Conservation (phyloP, 2,329 filamentous ascomycete genomes). For the Calonectria pteridis region DNA sequence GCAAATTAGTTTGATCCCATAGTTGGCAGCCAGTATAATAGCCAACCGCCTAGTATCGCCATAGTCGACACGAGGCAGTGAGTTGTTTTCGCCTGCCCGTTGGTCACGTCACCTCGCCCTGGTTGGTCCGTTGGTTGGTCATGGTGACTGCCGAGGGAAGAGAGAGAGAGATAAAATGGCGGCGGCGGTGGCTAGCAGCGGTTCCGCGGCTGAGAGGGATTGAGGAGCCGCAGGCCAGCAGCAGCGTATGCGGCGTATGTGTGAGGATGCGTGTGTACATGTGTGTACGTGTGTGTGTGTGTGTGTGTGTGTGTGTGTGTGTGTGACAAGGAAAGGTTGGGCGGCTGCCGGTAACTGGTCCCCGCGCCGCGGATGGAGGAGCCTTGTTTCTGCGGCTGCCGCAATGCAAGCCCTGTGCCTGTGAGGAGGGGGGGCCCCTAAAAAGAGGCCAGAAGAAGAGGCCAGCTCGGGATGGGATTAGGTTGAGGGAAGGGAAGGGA, state of each 20-base stretch:
- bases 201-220: neutral
- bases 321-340: neutral
- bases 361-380: neutral
- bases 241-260: neutral
- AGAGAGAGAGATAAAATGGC: neutral
- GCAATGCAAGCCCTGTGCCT: neutral
- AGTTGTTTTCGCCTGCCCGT: neutral
- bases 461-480: neutral
- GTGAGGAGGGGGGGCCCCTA: neutral
- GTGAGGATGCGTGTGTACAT: neutral
- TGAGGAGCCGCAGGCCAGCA: neutral
- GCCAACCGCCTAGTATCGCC: neutral
- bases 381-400: neutral
- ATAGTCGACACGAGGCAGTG: neutral
- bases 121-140: neutral
- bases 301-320: neutral
- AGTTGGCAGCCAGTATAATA: conserved; percentile 6
- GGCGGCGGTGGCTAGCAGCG: neutral
- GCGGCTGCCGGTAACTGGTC: neutral
- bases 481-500: neutral
- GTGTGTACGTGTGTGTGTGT: neutral
- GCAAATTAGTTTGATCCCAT: conserved; percentile 9
- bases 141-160: neutral
- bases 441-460: neutral
- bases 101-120: neutral